These are phyloP conservation scores for Leptographium flavum DNA, from an alignment of 2,329 filamentous ascomycete species.

Conservation along the genomic window DNA sequence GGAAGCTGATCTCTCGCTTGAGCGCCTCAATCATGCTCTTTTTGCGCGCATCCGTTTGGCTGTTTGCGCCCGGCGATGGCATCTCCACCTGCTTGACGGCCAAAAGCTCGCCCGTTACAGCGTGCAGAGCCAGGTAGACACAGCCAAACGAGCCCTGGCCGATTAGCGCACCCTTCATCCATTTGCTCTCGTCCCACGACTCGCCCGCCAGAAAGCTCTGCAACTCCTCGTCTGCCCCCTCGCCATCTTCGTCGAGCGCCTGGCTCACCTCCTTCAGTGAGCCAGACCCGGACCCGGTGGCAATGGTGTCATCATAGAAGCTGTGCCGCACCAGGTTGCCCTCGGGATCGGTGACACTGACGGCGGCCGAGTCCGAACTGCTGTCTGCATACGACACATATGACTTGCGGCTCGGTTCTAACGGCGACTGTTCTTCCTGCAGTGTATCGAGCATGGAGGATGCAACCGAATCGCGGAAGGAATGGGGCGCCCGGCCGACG, in stretches of 20 bases:
- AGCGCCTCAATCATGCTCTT: constrained; percentile 96
- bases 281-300: constrained; percentile 36
- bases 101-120: constrained; percentile 91
- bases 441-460: constrained; percentile 81
- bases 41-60: constrained; percentile 77
- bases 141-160: constrained; percentile 94
- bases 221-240: constrained; percentile 80
- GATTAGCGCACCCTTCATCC: constrained; percentile 98
- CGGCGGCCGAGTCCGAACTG: constrained; percentile 52
- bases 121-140: constrained; percentile 88
- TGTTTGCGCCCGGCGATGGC: constrained; percentile 62
- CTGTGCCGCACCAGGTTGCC: constrained; percentile 57
- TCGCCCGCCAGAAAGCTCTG: constrained; percentile 83
- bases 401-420: constrained; percentile 82
- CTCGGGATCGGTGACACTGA: constrained; percentile 66
- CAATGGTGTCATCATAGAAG: constrained; percentile 58
- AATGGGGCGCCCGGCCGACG: constrained; percentile 32
- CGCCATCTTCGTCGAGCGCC: constrained; percentile 77
- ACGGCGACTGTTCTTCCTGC: constrained; percentile 70
- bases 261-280: constrained; percentile 76
- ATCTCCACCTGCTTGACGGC: constrained; percentile 97
- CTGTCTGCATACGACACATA: constrained; percentile 83
- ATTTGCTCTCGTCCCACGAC: constrained; percentile 93
- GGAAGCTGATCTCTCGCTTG: constrained; percentile 87
- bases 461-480: constrained; percentile 74